phyloP scores from a whole-genome alignment of 1,284 basidiomycete species.

The Apiotrichum gracile region DNA sequence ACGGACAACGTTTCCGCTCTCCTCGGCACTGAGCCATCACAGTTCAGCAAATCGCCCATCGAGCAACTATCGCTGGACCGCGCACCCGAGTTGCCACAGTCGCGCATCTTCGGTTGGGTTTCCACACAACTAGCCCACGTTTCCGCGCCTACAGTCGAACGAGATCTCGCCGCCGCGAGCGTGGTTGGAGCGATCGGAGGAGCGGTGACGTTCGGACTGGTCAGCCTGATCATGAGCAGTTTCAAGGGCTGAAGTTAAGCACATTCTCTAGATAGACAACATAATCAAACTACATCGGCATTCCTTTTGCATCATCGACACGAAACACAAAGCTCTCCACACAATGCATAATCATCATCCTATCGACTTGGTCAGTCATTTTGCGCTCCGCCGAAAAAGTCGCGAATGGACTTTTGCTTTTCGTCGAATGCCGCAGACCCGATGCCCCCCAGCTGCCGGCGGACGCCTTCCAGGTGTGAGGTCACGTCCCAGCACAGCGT shows the following conservation, averaged over 20 bases:
- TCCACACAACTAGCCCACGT: slow-evolving; percentile 18
- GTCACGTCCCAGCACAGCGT: slow-evolving; percentile 42
- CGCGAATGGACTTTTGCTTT: slow-evolving; percentile 65
- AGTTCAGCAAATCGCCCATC: slow-evolving; percentile 1
- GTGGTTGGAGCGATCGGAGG: slow-evolving; percentile 16
- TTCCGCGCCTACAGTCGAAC: slow-evolving; percentile 21
- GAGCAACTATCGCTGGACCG: not conserved
- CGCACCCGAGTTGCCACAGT: not conserved
- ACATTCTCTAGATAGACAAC: not conserved
- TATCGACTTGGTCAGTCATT: not conserved
- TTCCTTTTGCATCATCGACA: not conserved
- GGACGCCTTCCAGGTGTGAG: slow-evolving; percentile 47
- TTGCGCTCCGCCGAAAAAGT: slow-evolving; percentile 63
- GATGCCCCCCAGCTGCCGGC: slow-evolving; percentile 70
- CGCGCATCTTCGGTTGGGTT: slow-evolving; percentile 4
- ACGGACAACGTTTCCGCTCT: not conserved
- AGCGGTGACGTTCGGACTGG: slow-evolving; percentile 1
- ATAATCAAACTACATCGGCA: no score
- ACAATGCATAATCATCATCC: not conserved
- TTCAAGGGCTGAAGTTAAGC: not conserved
- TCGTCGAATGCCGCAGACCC: slow-evolving; percentile 66
- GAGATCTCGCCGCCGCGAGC: slow-evolving; percentile 22
- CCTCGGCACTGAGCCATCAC: not conserved
- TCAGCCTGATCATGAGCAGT: not conserved
- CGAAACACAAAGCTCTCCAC: not conserved